Base-by-base conservation (phyloP, 192 early-diverging fungal species). In the Coemansia sp. region DNA sequence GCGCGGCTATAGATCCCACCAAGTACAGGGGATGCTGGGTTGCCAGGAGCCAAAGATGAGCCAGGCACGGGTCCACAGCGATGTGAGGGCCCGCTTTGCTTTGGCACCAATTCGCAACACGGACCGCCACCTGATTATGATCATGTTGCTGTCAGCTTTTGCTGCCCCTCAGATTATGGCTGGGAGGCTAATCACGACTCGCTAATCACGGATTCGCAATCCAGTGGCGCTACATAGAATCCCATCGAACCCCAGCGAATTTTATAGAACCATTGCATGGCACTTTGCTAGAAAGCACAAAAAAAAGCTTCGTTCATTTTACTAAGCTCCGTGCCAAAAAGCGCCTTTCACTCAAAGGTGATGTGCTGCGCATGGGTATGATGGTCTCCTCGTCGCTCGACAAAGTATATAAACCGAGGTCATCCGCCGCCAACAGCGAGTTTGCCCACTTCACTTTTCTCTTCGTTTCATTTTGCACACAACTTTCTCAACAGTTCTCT, bases 21-120 rank as follows among this genome's bases (percentile, higher is more conserved):
- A 19, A 50, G 52, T 62, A 55, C 35, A 39, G 32, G 68, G 61
- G 68, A 69, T 63, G 40, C 68, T 69, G 68, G 68, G 60, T 17
- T 14, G 59, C 37, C 59, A 37, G 53, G 59, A 61, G 59, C 59
- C 37, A 21, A 21, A 32, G 1, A 16, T 23, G 59, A 61, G 37
- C 59, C 59, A 61, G n/a, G 37, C 59, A 40, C 37, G 30, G 59
- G 59, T 61, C 14, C 53, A 33, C 53, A 57, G 26, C 23, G 14
- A 57, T 32, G 53, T 33, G 30, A 6, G 53, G 53, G 53, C 53
- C 13, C 23, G 53, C 7, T 32, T 57, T 57, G 10, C 35, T 6
- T 57, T 49, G 17, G 13, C 10, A 57, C 10, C 53, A 17, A 32
- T 6, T 30, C 14, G 23, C 53, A 0, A 14, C 30, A 3, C 30